phyloP scores from a whole-genome alignment of 2,329 filamentous ascomycete genomes.

The Thelonectria discophora region DNA sequence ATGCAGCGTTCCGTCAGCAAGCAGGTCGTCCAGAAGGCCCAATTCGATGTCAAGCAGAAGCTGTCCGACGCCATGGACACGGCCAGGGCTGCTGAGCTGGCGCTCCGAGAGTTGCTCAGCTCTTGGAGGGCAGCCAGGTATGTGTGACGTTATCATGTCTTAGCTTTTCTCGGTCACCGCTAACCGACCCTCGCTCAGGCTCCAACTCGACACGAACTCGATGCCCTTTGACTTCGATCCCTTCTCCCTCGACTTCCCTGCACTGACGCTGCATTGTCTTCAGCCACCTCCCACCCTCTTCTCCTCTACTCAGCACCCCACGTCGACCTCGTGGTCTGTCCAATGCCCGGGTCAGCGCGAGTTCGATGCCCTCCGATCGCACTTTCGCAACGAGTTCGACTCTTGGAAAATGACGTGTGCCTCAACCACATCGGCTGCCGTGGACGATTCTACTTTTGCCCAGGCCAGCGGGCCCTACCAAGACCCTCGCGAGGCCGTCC shows the following conservation, averaged over 20 bases:
- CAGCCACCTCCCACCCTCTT: slow-evolving; percentile 84
- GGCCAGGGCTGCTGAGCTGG: slow-evolving; percentile 84
- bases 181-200: slow-evolving; percentile 49
- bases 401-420: slow-evolving; percentile 67
- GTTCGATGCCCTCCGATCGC: slow-evolving; percentile 73
- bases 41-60: slow-evolving; percentile 71
- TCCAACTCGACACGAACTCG: slow-evolving; percentile 63
- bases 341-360: slow-evolving; percentile 78
- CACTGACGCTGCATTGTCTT: slow-evolving; percentile 82
- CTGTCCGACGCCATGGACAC: slow-evolving; percentile 77
- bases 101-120: slow-evolving; percentile 81
- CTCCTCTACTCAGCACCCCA: slow-evolving; percentile 80
- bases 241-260: slow-evolving; percentile 84
- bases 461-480: slow-evolving; percentile 51
- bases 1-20: slow-evolving; percentile 58
- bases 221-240: slow-evolving; percentile 83
- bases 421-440: slow-evolving; percentile 58
- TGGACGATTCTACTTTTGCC: slow-evolving; percentile 63
- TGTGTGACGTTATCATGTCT: slow-evolving; percentile 43
- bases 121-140: slow-evolving; percentile 87
- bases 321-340: slow-evolving; percentile 82
- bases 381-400: slow-evolving; percentile 73
- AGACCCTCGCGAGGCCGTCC: slow-evolving; percentile 57
- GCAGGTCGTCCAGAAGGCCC: slow-evolving; percentile 65
- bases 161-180: not conserved